Conservation (phyloP, 495 filamentous ascomycete genomes). For the Penicillium cinerascens region DNA sequence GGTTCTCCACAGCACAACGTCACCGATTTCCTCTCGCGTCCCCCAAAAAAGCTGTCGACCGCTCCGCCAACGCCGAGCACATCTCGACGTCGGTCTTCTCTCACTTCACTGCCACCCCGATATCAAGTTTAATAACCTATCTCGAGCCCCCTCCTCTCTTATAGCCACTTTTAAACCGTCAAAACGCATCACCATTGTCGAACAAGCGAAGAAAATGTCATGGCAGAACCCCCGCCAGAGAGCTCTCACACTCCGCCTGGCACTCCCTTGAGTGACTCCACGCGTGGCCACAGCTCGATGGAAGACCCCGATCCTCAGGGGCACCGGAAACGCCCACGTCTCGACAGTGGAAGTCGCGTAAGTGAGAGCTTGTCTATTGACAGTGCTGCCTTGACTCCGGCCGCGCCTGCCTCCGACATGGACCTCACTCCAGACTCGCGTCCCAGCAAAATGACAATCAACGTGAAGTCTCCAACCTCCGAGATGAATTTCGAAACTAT, state of each 20-base stretch:
- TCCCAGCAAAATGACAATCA: slow-evolving; percentile 56
- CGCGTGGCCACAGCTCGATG: slow-evolving; percentile 43
- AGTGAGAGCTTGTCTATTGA: slow-evolving; percentile 45
- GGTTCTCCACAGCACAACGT: slow-evolving; percentile 25
- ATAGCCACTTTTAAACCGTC: not conserved
- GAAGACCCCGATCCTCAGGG: slow-evolving; percentile 53
- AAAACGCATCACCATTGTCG: not conserved
- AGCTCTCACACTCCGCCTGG: slow-evolving; percentile 46
- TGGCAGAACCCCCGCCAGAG: slow-evolving; percentile 50
- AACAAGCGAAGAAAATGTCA: slow-evolving; percentile 37
- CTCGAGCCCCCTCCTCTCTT: not conserved
- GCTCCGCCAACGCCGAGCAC: slow-evolving; percentile 1
- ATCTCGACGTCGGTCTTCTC: not conserved
- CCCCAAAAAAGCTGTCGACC: slow-evolving; percentile 28
- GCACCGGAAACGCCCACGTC: slow-evolving; percentile 60
- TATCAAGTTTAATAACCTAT: not conserved
- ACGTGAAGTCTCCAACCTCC: slow-evolving; percentile 41
- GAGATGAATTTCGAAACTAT: slow-evolving; percentile 16
- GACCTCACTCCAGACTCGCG: slow-evolving; percentile 32
- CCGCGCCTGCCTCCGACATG: slow-evolving; percentile 32
- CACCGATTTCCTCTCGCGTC: slow-evolving; percentile 25
- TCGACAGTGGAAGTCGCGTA: slow-evolving; percentile 53
- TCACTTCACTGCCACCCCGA: not conserved
- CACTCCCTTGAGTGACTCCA: slow-evolving; percentile 31
- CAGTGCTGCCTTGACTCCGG: slow-evolving; percentile 24